Conservation (phyloP, 139 green algal species). For the Chara braunii region DNA sequence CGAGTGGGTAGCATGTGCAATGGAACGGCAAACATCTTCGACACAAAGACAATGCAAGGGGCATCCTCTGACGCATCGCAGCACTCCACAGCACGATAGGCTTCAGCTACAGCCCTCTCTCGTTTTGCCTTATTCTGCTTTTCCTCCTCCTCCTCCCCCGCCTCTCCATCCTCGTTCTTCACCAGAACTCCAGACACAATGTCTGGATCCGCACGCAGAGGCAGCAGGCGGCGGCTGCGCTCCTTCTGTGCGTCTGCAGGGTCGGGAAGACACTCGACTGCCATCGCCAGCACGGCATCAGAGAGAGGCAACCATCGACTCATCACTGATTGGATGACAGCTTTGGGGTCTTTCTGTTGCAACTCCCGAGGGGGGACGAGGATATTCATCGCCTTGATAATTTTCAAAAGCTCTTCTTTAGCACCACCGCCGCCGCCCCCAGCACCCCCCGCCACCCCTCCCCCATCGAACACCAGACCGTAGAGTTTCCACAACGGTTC, state of each 20-base stretch:
- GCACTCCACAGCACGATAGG: conserved; percentile 6
- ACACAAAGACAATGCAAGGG: conserved; percentile 78
- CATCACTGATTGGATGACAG: conserved; percentile 67
- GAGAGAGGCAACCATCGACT: conserved; percentile 57
- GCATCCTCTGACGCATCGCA: conserved; percentile 45
- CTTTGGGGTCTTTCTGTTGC: conserved; percentile 49
- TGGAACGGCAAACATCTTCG: conserved; percentile 56
- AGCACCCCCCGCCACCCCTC: neutral
- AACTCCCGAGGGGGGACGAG: conserved; percentile 46
- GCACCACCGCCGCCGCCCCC: conserved; percentile 55
- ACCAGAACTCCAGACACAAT: too few relatives aligned
- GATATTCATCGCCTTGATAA: conserved; percentile 46
- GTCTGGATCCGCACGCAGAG: too few relatives aligned
- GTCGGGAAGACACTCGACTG: conserved; percentile 63
- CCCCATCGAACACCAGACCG: conserved; percentile 5
- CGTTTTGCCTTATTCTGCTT: neutral
- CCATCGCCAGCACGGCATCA: conserved; percentile 77
- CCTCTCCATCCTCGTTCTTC: neutral
- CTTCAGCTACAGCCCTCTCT: neutral
- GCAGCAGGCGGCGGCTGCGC: conserved; percentile 20
- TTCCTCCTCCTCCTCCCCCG: neutral
- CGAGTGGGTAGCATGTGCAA: conserved; percentile 4
- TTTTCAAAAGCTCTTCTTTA: conserved; percentile 41
- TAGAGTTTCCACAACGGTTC: conserved; percentile 64
- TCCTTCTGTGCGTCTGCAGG: conserved; percentile 14